These are phyloP conservation scores for Sphagnum magellanicum DNA, from an alignment of 228 moss, liverwort and hornwort genomes.

Conservation along the genomic window DNA sequence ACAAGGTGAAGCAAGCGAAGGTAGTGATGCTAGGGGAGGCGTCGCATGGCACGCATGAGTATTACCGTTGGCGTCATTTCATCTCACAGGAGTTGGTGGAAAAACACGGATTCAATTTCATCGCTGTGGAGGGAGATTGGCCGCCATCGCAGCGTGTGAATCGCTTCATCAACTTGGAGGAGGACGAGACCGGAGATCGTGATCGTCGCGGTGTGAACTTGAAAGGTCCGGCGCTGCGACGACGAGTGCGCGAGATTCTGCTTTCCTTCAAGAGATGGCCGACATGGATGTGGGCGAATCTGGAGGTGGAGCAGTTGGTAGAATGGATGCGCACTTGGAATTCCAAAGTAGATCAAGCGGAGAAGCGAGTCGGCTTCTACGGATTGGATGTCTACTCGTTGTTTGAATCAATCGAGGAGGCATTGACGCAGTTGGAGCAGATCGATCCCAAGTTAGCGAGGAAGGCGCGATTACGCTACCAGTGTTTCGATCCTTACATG, in stretches of 20 bases:
- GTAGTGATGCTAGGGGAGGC: slow-evolving; percentile 9
- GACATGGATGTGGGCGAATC: slow-evolving; percentile 6
- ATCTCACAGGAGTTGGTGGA: slow-evolving; percentile 7
- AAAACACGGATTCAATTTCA: slow-evolving; percentile 8
- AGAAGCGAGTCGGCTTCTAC: slow-evolving; percentile 4
- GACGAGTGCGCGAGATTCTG: background rate
- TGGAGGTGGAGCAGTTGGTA: slow-evolving; percentile 4
- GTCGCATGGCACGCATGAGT: slow-evolving; percentile 7
- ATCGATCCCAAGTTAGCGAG: background rate
- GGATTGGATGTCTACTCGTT: slow-evolving; percentile 6
- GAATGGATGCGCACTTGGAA: background rate
- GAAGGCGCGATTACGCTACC: slow-evolving; percentile 3
- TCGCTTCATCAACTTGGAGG: background rate
- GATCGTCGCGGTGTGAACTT: no score
- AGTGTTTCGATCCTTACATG: slow-evolving; percentile 3
- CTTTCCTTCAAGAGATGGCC: slow-evolving; percentile 3
- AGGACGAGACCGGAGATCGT: no score
- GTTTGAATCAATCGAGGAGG: slow-evolving; percentile 5
- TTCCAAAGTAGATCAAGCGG: background rate
- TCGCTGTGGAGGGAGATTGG: slow-evolving; percentile 4
- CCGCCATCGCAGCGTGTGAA: slow-evolving; percentile 2
- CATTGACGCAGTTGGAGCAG: slow-evolving; percentile 4
- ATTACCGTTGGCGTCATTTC: slow-evolving; percentile 5
- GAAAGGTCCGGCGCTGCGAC: background rate
- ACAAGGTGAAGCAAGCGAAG: background rate